Conservation (phyloP, 805 yeast genomes). For the Metahyphopichia silvanorum region DNA sequence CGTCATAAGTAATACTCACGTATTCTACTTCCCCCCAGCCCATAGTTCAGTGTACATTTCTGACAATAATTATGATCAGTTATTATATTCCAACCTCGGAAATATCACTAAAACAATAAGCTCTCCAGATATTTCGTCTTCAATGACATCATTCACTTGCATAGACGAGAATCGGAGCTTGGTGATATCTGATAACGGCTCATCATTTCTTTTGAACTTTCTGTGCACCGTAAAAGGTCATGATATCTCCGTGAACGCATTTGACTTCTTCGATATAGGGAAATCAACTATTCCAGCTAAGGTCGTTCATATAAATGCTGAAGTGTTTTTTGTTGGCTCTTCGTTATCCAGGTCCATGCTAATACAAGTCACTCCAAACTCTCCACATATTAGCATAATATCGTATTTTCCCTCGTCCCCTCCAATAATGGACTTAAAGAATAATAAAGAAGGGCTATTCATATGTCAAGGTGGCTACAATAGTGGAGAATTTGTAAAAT, state of each 20-base stretch:
- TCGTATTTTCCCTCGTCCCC: constrained; percentile 22
- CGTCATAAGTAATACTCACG: constrained; percentile 20
- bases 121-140: neutral
- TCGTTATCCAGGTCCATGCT: constrained; percentile 27
- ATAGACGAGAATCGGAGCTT: constrained; percentile 27
- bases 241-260: constrained; percentile 6
- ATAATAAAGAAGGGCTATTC: constrained; percentile 5
- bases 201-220: constrained; percentile 21
- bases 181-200: constrained; percentile 26
- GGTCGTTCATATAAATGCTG: constrained; percentile 22
- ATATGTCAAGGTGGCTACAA: constrained; percentile 34
- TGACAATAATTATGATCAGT: no score
- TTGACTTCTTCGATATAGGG: constrained; percentile 24
- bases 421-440: constrained; percentile 26
- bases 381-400: constrained; percentile 24
- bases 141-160: constrained; percentile 7
- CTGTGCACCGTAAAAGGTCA: constrained; percentile 2
- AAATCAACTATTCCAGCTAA: constrained; percentile 26
- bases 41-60: neutral
- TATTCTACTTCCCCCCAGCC: constrained; percentile 24
- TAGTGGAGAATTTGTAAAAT: constrained; percentile 25
- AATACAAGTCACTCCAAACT: constrained; percentile 19
- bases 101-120: constrained; percentile 1
- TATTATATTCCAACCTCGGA: no score
- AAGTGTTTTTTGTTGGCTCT: constrained; percentile 28